Conservation (phyloP, 163 green algal species). For the Scenedesmus sp. region DNA sequence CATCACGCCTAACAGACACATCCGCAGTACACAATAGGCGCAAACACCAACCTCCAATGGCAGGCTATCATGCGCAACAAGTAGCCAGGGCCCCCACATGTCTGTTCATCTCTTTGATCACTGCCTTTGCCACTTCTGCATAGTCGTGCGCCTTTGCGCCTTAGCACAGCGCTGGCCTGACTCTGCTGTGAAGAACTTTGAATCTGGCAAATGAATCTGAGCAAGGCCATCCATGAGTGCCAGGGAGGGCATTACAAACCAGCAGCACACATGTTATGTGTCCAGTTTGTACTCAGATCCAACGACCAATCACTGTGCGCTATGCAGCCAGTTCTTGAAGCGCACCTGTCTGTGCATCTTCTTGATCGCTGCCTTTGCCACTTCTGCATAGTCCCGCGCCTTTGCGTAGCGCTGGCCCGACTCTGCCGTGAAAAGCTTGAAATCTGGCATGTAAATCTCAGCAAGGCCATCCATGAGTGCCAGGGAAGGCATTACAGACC, state of each 20-base stretch:
- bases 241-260: conserved; percentile 10
- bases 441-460: conserved; percentile 56
- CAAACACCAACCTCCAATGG: too few species aligned
- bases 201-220: conserved; percentile 55
- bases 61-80: too few species aligned
- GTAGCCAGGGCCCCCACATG: conserved; percentile 12
- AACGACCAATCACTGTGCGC: not conserved
- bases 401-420: conserved; percentile 22
- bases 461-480: conserved; percentile 48
- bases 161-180: not conserved
- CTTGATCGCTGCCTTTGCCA: conserved; percentile 39
- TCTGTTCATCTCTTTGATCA: conserved; percentile 53
- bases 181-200: conserved; percentile 48
- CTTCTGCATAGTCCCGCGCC: conserved; percentile 42
- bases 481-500: conserved; percentile 12
- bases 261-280: too few species aligned
- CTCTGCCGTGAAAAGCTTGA: conserved; percentile 49
- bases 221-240: conserved; percentile 48
- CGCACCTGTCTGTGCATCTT: conserved; percentile 54
- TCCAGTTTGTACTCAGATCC: too few species aligned
- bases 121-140: conserved; percentile 21
- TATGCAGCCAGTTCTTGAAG: too few species aligned
- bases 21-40: too few species aligned
- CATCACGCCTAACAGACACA: too few species aligned
- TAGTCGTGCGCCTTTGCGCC: conserved; percentile 44